Evolutionary conservation across 1,284 basidiomycete genomes (phyloP), one percentile per base, ranked within the genome.

Genomic region (Cutaneotrichosporon arboriforme): DNA sequence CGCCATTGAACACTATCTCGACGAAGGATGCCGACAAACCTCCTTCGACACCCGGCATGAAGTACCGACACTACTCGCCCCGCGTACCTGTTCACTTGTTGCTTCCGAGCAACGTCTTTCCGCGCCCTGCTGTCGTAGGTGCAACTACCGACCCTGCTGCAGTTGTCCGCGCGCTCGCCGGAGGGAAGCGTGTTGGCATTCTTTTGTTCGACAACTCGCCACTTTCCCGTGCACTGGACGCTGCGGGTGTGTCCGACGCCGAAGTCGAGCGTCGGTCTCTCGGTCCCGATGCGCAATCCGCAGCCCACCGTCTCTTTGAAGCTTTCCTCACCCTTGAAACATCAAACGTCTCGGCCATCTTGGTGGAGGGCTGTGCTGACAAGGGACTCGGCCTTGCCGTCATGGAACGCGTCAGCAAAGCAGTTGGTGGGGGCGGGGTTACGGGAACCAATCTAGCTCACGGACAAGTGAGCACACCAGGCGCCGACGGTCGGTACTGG

Each of bases 1-100:
- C 13, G 10, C 7, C 5, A 8, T 8, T 15, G 18, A 9, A 33
- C 18, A 17, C 37, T 17, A 22, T 18, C n/a, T 8, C 33, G 4
- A 9, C 14, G 12, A 39, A 18, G 12, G n/a, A 20, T 21, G 10
- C 17, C 36, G n/a, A 22, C 46, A 26, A 42, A 22, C 18, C 39
- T 17, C 94, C 94, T 2, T 93, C 90, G 1, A 98, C 96, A 0
- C 96, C 96, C 0, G 96, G 96, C n/a, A 97, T 97, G 93, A 99
- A 99, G 76, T 99, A 99, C 73, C 82, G 88, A 48, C 96, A 99
- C 76, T 99, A 99, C 72, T 88, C 92, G 22, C 94, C 94, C 1
- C 78, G 84, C 1, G 84, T 90, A 12, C 89, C 90, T 2, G 87
- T 93, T 18, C 83, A 82, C 22, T 79, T 96, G 8, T 76, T 94